A percentile compares a stretch with the other conserved stretches of the same genome.
phyloP scores from a whole-genome alignment of 1,284 basidiomycete species.

The Microbotryomycetes sp. region DNA sequence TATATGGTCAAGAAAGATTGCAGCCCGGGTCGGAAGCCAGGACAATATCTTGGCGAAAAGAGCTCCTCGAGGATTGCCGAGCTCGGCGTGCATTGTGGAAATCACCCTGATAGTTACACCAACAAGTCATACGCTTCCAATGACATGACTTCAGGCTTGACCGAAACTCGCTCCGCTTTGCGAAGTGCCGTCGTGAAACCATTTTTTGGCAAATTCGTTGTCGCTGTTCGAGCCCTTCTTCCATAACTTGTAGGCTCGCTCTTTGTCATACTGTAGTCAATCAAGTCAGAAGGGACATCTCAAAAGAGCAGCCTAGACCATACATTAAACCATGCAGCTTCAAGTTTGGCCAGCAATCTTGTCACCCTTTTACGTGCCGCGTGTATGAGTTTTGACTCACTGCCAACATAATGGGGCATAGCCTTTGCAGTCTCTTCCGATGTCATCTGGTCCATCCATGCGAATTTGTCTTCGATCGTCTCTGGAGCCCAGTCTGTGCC shows the following conservation, averaged over 20 bases:
- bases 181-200: background rate
- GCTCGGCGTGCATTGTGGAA: no score
- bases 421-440: background rate
- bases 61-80: no score
- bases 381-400: background rate
- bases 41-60: no score
- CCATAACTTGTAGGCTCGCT: constrained; percentile 5
- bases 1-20: no score
- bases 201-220: constrained; percentile 6
- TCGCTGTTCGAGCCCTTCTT: background rate
- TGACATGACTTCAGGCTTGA: no score
- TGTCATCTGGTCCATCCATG: background rate
- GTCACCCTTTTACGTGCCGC: background rate
- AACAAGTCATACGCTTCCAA: no score
- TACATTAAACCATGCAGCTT: background rate
- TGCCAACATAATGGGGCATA: background rate
- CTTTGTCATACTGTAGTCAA: constrained; percentile 1
- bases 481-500: background rate
- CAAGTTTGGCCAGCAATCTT: background rate
- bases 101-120: no score
- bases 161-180: constrained; percentile 4
- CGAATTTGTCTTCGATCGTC: background rate
- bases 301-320: background rate
- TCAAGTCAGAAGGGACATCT: background rate
- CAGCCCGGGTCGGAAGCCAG: no score